phyloP scores from a whole-genome alignment of 805 yeast genomes.

The Schizosaccharomyces cryophilus region DNA sequence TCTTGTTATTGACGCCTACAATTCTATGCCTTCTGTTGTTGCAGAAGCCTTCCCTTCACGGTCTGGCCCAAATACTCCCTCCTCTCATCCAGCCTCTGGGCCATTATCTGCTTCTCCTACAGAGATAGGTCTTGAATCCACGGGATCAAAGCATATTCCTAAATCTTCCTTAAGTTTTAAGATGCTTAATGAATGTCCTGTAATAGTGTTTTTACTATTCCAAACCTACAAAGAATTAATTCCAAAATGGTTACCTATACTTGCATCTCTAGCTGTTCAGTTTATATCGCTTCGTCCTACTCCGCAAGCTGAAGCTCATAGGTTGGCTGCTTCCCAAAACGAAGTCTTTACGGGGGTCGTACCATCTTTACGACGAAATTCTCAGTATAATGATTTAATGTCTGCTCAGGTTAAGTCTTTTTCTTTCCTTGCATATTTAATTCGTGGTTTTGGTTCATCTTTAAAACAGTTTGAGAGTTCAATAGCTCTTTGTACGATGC shows the following conservation, averaged over 20 bases:
- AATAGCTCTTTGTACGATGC: slow-evolving; percentile 67
- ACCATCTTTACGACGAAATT: slow-evolving; percentile 48
- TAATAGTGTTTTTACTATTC: slow-evolving; percentile 78
- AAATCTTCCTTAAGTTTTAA: slow-evolving; percentile 55
- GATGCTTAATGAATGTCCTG: slow-evolving; percentile 86
- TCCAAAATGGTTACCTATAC: slow-evolving; percentile 41
- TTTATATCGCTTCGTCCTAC: slow-evolving; percentile 57
- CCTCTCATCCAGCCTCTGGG: slow-evolving; percentile 3
- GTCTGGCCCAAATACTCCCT: background rate
- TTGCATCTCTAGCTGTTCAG: slow-evolving; percentile 61
- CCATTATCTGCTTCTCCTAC: slow-evolving; percentile 4
- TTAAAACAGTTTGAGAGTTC: slow-evolving; percentile 30
- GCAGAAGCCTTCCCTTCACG: slow-evolving; percentile 33
- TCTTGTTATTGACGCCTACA: slow-evolving; percentile 50
- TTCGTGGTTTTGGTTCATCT: slow-evolving; percentile 56
- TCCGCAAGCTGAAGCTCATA: slow-evolving; percentile 49
- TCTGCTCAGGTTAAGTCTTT: slow-evolving; percentile 90
- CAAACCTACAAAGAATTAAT: slow-evolving; percentile 65
- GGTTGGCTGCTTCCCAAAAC: slow-evolving; percentile 32
- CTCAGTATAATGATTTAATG: slow-evolving; percentile 67
- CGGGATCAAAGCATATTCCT: slow-evolving; percentile 19
- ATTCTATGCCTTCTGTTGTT: slow-evolving; percentile 54
- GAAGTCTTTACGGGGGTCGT: slow-evolving; percentile 46
- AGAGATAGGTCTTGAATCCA: slow-evolving; percentile 32
- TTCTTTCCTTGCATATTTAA: slow-evolving; percentile 76